Conservation (phyloP, 2,329 filamentous ascomycete genomes). For the Aspergillus carbonarius region DNA sequence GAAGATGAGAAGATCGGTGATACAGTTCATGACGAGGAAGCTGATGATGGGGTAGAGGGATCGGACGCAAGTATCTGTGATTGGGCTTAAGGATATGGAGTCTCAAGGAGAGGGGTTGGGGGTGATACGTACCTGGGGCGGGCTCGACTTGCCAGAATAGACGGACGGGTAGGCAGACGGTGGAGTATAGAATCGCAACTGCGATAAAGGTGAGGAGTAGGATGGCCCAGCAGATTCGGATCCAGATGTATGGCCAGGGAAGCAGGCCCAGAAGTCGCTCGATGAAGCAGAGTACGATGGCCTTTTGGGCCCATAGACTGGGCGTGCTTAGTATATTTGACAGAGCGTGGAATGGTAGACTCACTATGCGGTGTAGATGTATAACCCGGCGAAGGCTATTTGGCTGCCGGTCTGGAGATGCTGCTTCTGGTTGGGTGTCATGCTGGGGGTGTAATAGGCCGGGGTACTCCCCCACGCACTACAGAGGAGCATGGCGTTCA, state of each 20-base stretch:
- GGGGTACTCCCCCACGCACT: background rate
- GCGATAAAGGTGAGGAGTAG: conserved; percentile 2
- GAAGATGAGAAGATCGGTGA: conserved; percentile 12
- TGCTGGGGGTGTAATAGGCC: background rate
- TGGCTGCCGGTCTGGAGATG: conserved; percentile 7
- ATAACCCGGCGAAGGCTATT: background rate
- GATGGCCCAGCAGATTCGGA: conserved; percentile 10
- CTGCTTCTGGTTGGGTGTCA: background rate
- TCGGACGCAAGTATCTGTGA: conserved; percentile 3
- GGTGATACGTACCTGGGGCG: conserved; percentile 11
- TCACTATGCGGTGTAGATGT: conserved; percentile 12
- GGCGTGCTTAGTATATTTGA: background rate
- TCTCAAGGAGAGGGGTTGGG: no score
- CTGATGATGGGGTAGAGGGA: conserved; percentile 1
- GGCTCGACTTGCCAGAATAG: conserved; percentile 13
- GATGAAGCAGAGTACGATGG: conserved; percentile 11
- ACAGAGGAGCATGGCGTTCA: conserved; percentile 6
- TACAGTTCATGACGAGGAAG: conserved; percentile 7
- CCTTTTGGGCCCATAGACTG: conserved; percentile 17
- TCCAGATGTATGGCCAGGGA: conserved; percentile 10
- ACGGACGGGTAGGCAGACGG: conserved; percentile 3
- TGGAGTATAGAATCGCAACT: conserved; percentile 2
- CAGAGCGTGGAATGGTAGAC: background rate
- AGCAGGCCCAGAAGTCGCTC: conserved; percentile 12
- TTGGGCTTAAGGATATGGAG: no score